These are phyloP conservation scores for Scheffersomyces segobiensis DNA, from an alignment of 1,139 yeast species.

Conservation along the genomic window DNA sequence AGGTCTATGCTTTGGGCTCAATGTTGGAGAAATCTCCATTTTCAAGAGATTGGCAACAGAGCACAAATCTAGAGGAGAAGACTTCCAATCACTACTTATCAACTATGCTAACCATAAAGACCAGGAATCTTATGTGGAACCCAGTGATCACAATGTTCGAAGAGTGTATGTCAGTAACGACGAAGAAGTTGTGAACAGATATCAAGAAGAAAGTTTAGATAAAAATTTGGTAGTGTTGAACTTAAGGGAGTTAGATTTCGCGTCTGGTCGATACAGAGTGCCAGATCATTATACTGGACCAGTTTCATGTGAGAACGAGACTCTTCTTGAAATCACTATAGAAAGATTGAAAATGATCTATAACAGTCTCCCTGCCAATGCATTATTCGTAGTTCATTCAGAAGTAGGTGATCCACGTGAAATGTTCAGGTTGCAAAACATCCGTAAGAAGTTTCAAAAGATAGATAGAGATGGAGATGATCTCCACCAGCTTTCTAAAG, in stretches of 20 bases:
- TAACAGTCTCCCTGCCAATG: constrained; percentile 52
- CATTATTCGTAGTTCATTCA: constrained; percentile 61
- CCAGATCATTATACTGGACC: constrained; percentile 6
- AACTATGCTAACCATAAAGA: constrained; percentile 27
- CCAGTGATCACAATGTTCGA: constrained; percentile 23
- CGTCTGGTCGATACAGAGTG: constrained; percentile 23
- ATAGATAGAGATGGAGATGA: constrained; percentile 37
- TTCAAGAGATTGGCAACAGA: constrained; percentile 23
- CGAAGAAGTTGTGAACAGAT: constrained; percentile 52
- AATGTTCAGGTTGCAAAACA: constrained; percentile 48
- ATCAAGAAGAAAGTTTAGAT: constrained; percentile 31
- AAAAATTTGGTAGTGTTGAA: constrained; percentile 55
- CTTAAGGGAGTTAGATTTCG: constrained; percentile 60
- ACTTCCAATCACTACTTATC: constrained; percentile 36
- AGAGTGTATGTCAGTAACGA: constrained; percentile 52
- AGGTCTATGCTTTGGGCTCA: constrained; percentile 67
- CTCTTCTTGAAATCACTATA: constrained; percentile 28
- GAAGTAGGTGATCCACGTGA: constrained; percentile 63
- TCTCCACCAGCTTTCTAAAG: constrained; percentile 42
- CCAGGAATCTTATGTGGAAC: constrained; percentile 15
- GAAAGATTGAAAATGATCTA: constrained; percentile 51
- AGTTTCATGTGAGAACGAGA: constrained; percentile 1
- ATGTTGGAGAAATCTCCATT: constrained; percentile 35
- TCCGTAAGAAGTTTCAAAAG: constrained; percentile 37
- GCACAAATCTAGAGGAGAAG: constrained; percentile 1